Base-by-base conservation (phyloP, 2,329 filamentous ascomycete genomes). In the Leptosphaerulina australis region DNA sequence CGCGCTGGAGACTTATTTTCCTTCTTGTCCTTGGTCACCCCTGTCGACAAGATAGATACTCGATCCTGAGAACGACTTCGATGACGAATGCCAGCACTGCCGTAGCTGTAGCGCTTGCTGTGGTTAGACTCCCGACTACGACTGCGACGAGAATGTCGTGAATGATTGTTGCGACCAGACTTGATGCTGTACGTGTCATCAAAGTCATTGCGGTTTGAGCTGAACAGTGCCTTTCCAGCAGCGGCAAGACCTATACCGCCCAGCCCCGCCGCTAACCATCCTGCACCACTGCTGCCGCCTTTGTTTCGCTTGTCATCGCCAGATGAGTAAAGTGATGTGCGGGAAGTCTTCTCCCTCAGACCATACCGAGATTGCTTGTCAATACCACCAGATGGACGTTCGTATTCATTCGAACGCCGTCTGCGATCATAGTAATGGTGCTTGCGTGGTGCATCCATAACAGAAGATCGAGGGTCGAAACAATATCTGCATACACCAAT, bases 401-500 rank as follows among this genome's bases (percentile, higher is more conserved):
- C 60, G 29, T 59, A 58, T 53, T 82, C 80, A 46, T 72, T 70
- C 2, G 79, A 81, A 35, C 75, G 68, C 24, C 71, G 71, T 22
- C 60, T 58, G 55, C 79, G 69, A 29, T 51, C 48, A 50, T 77
- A 70, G 63, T 83, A 83, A 59, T 84, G 74, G 62, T 87, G 84
- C 56, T 81, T 82, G 43, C 84, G 77, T 5, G 84, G 84, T 0
- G 83, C 84, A 64, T 86, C 79, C 51, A 72, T 66, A 3, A 81
- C 77, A 3, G 76, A 79, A 12, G 80, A 81, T 7, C 79, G 76
- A 5, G 84, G 83, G 52, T 86, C 83, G 61, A 87, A 87, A 66
- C 84, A 87, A 59, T 84, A 75, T 55, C 80, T 83, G 72, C 84
- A 87, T 2, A 87, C 81, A 17, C 84, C 84, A 59, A 86, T 86